These are phyloP conservation scores for Pulveroboletus sp. DNA, from an alignment of 768 basidiomycete species.

Conservation along the genomic window DNA sequence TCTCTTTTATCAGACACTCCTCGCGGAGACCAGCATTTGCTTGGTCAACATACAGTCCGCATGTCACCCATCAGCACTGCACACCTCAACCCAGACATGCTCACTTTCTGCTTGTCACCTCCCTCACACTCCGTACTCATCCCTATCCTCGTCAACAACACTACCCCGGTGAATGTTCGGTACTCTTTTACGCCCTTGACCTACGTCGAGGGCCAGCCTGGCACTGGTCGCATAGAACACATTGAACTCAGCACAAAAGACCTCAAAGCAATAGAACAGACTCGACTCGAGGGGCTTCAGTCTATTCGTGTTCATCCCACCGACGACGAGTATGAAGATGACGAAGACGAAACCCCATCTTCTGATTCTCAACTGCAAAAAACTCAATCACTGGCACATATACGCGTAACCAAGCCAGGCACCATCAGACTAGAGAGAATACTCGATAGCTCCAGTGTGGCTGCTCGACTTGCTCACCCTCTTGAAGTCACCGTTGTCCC, in stretches of 20 bases:
- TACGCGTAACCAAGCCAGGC: constrained; percentile 70
- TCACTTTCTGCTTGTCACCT: constrained; percentile 68
- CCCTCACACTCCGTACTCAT: constrained; percentile 55
- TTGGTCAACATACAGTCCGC: constrained; percentile 87
- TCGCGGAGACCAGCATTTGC: constrained; percentile 53
- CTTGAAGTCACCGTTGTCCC: constrained; percentile 70
- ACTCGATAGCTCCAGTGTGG: constrained; percentile 60
- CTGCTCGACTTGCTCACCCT: constrained; percentile 65
- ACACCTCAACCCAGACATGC: constrained; percentile 71
- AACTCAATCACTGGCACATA: constrained; percentile 69
- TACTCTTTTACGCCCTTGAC: constrained; percentile 73
- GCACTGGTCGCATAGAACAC: constrained; percentile 44
- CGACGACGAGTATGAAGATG: constrained; percentile 69
- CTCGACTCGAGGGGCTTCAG: constrained; percentile 49
- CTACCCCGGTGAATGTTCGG: constrained; percentile 60
- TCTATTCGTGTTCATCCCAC: constrained; percentile 39
- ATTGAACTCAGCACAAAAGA: constrained; percentile 59
- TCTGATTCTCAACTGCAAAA: constrained; percentile 54
- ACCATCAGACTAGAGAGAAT: constrained; percentile 71
- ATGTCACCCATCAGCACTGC: constrained; percentile 95
- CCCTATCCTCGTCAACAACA: constrained; percentile 88
- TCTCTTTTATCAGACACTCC: constrained; percentile 33
- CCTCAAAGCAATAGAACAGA: constrained; percentile 60
- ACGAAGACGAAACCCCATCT: constrained; percentile 32
- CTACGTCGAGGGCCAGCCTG: constrained; percentile 35